phyloP scores from a whole-genome alignment of 495 filamentous ascomycete genomes.

The Opeltia flavorubescens region DNA sequence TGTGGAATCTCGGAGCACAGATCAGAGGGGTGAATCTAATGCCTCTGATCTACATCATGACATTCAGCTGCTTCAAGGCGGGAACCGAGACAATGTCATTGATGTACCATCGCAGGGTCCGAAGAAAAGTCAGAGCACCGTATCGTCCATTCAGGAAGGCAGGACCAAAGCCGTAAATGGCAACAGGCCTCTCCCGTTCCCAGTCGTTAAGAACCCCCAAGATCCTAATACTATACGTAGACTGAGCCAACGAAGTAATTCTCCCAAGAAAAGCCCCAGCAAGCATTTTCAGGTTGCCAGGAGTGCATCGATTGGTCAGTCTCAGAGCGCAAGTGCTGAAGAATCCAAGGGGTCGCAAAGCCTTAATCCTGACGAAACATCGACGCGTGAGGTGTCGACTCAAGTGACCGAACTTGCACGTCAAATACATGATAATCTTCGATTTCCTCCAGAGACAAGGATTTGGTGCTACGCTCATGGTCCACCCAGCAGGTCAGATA shows the following conservation, averaged over 20 bases:
- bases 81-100: not conserved
- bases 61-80: not conserved
- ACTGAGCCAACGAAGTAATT: constrained; percentile 51
- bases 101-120: not conserved
- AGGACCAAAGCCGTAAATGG: constrained; percentile 1
- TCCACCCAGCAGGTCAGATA: constrained; percentile 20
- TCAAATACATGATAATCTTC: constrained; percentile 3
- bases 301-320: constrained; percentile 3
- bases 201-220: constrained; percentile 67
- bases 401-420: constrained; percentile 3
- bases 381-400: not conserved
- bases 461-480: constrained; percentile 1
- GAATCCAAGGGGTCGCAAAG: not conserved
- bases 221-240: constrained; percentile 48
- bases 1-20: constrained; percentile 3
- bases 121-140: not conserved
- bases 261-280: constrained; percentile 25
- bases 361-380: not conserved
- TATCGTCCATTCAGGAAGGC: constrained; percentile 6
- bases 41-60: not conserved
- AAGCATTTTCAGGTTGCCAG: constrained; percentile 12
- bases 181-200: constrained; percentile 42
- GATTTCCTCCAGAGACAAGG: not conserved
- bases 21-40: not conserved
- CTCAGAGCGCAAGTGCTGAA: not conserved